Evolutionary conservation across 768 basidiomycete genomes (phyloP).

Genomic region (Omphalotus guepiniiformis): DNA sequence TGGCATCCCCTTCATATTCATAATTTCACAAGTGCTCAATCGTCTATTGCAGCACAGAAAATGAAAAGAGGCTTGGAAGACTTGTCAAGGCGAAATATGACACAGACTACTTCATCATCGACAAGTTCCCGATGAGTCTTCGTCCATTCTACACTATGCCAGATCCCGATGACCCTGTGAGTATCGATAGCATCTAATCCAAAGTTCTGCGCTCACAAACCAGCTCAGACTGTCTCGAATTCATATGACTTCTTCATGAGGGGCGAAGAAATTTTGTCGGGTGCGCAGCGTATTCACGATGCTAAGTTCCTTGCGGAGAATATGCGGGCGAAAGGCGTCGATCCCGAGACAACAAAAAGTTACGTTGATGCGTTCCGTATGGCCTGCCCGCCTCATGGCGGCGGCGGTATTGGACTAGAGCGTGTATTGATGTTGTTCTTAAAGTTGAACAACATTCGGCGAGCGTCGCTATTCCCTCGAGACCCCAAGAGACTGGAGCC

Average conservation of each 20-base stretch:
- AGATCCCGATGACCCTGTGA: slow-evolving; percentile 83
- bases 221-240: slow-evolving; percentile 77
- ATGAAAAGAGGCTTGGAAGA: slow-evolving; percentile 89
- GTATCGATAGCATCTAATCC: slow-evolving; percentile 24
- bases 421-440: slow-evolving; percentile 97
- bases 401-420: slow-evolving; percentile 93
- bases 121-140: slow-evolving; percentile 95
- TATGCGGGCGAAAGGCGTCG: slow-evolving; percentile 85
- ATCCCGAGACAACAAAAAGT: slow-evolving; percentile 86
- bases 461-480: slow-evolving; percentile 92
- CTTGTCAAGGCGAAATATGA: slow-evolving; percentile 91
- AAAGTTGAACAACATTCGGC: slow-evolving; percentile 92
- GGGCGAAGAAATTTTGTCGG: slow-evolving; percentile 97
- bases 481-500: slow-evolving; percentile 95
- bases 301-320: slow-evolving; percentile 73
- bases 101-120: slow-evolving; percentile 98
- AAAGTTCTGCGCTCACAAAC: slow-evolving; percentile 5
- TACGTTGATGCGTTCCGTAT: slow-evolving; percentile 95
- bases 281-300: slow-evolving; percentile 97
- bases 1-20: slow-evolving; percentile 18
- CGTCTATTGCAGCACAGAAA: slow-evolving; percentile 66
- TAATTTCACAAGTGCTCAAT: too few species aligned
- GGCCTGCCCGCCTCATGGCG: slow-evolving; percentile 94
- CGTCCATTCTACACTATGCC: slow-evolving; percentile 99
- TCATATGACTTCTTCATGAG: slow-evolving; percentile 99